Evolutionary conservation across 2,329 filamentous ascomycete species (phyloP).

Genomic region (Colletotrichum nymphaeae): DNA sequence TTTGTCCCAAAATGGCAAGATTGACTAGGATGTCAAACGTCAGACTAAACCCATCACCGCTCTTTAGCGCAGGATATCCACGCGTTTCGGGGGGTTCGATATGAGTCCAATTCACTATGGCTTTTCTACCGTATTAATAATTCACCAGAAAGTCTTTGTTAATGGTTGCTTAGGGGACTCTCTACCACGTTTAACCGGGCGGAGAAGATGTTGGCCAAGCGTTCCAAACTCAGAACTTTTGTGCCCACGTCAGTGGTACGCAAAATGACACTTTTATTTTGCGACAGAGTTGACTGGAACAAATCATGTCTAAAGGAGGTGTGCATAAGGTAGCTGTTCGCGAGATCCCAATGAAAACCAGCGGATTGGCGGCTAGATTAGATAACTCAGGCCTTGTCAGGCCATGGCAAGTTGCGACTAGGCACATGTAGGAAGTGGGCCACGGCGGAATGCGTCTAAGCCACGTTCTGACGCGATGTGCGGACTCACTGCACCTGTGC

Average conservation of each 20-base stretch:
- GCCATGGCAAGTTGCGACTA: background rate
- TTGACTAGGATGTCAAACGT: background rate
- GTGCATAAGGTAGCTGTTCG: too few relatives aligned
- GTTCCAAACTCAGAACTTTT: background rate
- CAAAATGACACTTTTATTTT: background rate
- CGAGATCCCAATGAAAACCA: background rate
- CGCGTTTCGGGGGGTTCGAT: background rate
- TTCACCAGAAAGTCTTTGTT: too few relatives aligned
- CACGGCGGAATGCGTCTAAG: background rate
- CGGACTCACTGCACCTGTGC: background rate
- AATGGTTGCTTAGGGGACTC: background rate
- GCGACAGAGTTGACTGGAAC: background rate
- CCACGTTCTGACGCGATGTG: background rate
- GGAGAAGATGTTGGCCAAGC: background rate
- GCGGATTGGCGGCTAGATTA: background rate
- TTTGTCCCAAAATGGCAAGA: slow-evolving; percentile 1
- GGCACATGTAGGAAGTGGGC: background rate
- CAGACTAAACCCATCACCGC: background rate
- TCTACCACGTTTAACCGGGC: background rate
- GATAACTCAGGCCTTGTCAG: background rate
- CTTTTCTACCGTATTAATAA: background rate
- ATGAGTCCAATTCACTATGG: background rate
- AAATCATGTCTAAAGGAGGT: background rate
- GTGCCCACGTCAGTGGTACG: too few relatives aligned
- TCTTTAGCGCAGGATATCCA: background rate